phyloP scores from a whole-genome alignment of 139 green algal genomes.

The Trebouxia sp. region DNA sequence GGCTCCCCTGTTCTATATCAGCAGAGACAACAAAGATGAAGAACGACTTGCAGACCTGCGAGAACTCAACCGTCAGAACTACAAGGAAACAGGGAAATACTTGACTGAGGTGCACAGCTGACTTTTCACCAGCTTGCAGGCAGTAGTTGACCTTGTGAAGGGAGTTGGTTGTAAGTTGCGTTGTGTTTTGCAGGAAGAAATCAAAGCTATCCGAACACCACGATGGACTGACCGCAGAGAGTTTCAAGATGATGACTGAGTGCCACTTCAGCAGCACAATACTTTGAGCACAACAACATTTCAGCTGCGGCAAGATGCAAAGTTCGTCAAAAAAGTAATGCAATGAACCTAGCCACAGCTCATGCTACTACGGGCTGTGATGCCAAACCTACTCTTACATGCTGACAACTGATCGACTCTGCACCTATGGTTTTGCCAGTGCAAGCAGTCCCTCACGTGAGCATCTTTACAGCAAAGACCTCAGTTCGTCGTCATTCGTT shows the following conservation, averaged over 20 bases:
- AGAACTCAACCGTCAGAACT: conserved; percentile 79
- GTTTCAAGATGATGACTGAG: conserved; percentile 25
- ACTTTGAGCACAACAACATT: not conserved
- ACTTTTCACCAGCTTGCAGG: not conserved
- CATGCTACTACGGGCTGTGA: too few species aligned
- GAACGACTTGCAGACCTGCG: conserved; percentile 79
- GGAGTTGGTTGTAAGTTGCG: not conserved
- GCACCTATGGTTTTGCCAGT: too few species aligned
- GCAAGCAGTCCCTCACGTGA: too few species aligned
- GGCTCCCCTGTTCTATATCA: conserved; percentile 79
- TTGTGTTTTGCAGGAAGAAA: conserved; percentile 68
- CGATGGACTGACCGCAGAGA: conserved; percentile 80
- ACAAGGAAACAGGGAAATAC: conserved; percentile 82
- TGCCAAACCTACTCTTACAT: too few species aligned
- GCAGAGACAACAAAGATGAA: conserved; percentile 73
- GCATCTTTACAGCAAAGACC: too few species aligned
- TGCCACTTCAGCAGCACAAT: not conserved
- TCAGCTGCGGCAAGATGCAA: too few species aligned
- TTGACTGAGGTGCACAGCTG: conserved; percentile 37
- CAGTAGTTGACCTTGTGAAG: not conserved
- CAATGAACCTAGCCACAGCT: too few species aligned
- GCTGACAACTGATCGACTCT: too few species aligned
- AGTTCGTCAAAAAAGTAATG: too few species aligned
- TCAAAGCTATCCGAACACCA: conserved; percentile 71
- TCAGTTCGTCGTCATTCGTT: too few species aligned